Evolutionary conservation across 257 asterid species (phyloP), one percentile per base, ranked within the genome.

Genomic region (Penstemon barbatus): DNA sequence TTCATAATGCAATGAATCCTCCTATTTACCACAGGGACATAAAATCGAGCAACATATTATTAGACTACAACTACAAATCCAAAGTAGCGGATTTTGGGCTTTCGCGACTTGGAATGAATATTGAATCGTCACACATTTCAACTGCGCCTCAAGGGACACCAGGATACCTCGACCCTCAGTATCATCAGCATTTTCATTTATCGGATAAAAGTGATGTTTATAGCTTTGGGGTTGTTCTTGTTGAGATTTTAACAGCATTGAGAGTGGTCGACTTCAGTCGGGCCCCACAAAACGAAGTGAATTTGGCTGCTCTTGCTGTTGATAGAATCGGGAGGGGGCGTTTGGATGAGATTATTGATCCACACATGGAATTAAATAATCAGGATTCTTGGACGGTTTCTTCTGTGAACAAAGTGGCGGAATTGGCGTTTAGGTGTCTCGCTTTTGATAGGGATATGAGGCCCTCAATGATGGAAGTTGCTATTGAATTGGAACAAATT

Each of bases 121-220:
- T 69, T 0, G 97, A 83, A 19, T 75, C 83, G 0, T 87, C 95
- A 36, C 96, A 88, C 63, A 71, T 88, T 69, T 88, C 96, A 2
- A 88, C 96, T 0, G 90, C 92, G 0, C 96, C 96, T 18, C 96
- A 86, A 36, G 96, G 96, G 8, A 88, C 96, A 25, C 96, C 96
- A 0, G 96, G 96, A 3, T 88, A 88, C 74, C 86, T 88, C 3
- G 96, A 88, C 36, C 96, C 96, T 18, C 87, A 88, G 54, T 88
- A 88, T 42, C 96, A 88, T 49, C 92, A 84, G 60, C 78, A 84
- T 54, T 88, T 86, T 57, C 96, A 86, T 61, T 75, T 88, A n/a
- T 88, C 96, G 0, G 96, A 88, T 62, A 86, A 83, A 60, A 88
- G 96, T n/a, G 92, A 88, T 1, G 96, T 88, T 0, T 88, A 88